Evolutionary conservation across 768 basidiomycete genomes (phyloP).

Genomic region (Pisolithus orientalis): DNA sequence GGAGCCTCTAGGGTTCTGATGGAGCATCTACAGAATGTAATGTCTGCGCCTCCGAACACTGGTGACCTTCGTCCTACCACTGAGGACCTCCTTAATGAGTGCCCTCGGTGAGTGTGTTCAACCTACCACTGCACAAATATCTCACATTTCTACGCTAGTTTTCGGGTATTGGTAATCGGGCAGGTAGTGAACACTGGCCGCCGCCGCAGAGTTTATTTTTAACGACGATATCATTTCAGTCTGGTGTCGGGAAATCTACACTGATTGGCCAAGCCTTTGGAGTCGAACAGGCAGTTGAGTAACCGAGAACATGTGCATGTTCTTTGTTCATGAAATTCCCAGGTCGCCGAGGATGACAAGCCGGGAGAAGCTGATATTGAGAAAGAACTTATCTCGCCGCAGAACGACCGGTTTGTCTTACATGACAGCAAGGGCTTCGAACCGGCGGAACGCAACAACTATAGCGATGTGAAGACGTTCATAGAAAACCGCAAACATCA

Average conservation of each 20-base stretch:
- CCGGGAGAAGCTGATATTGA: conserved; percentile 10
- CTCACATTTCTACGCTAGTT: conserved; percentile 1
- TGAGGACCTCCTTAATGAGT: not conserved
- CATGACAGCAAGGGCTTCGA: conserved; percentile 13
- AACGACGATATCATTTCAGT: not conserved
- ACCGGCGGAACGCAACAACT: conserved; percentile 1
- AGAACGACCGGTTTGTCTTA: conserved; percentile 7
- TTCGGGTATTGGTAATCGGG: conserved; percentile 4
- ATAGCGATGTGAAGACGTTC: conserved; percentile 3
- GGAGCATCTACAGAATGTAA: too few relatives aligned
- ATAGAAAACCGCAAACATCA: not conserved
- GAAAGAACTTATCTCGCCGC: conserved; percentile 2
- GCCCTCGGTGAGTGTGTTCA: not conserved
- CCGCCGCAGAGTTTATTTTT: not conserved
- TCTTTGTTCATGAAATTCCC: not conserved
- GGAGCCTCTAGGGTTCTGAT: too few relatives aligned
- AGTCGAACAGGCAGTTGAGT: not conserved
- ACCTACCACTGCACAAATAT: not conserved
- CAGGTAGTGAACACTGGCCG: not conserved
- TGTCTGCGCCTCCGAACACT: too few relatives aligned
- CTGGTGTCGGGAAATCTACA: conserved; percentile 4
- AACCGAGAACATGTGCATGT: not conserved
- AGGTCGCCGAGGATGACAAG: not conserved
- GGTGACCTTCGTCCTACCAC: not conserved
- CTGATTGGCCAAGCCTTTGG: not conserved